A percentile compares a stretch with the other conserved stretches of the same genome.
These are phyloP conservation scores for Luvunga scandens DNA, from an alignment of 345 rosid species.

Conservation along the genomic window DNA sequence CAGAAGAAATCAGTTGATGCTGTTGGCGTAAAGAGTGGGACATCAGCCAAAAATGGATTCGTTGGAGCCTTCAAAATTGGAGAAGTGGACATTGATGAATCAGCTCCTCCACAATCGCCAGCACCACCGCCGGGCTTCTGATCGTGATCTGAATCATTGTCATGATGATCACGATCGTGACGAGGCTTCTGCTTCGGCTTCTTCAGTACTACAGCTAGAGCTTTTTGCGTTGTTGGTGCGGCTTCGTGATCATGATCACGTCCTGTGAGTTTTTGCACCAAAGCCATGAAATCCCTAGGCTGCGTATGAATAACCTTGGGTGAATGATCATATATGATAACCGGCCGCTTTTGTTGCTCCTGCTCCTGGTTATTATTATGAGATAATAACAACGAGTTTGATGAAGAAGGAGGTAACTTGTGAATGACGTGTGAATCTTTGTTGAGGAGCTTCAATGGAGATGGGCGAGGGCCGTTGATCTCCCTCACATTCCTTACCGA, in stretches of 20 bases:
- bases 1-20: conserved; percentile 26
- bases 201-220: not conserved
- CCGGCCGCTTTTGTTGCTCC: conserved; percentile 41
- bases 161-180: not conserved
- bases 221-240: not conserved
- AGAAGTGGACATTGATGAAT: not conserved
- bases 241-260: conserved; percentile 11
- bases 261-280: conserved; percentile 82
- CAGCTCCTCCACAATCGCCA: not conserved
- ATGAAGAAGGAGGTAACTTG: conserved; percentile 20
- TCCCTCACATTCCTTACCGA: conserved; percentile 12
- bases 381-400: not conserved
- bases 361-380: conserved; percentile 8
- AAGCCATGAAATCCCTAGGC: conserved; percentile 72
- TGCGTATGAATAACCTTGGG: conserved; percentile 79
- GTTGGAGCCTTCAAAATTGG: conserved; percentile 17
- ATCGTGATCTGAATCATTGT: conserved; percentile 16
- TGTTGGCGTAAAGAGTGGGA: conserved; percentile 39
- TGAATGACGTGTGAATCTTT: conserved; percentile 47
- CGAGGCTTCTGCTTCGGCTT: not conserved
- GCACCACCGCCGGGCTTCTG: not conserved
- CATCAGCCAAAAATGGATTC: conserved; percentile 22
- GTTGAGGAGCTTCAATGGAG: conserved; percentile 40
- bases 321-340: conserved; percentile 63
- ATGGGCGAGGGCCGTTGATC: conserved; percentile 34